These are phyloP conservation scores for Didymella exigua DNA, from an alignment of 2,329 filamentous ascomycete genomes.

Conservation along the genomic window DNA sequence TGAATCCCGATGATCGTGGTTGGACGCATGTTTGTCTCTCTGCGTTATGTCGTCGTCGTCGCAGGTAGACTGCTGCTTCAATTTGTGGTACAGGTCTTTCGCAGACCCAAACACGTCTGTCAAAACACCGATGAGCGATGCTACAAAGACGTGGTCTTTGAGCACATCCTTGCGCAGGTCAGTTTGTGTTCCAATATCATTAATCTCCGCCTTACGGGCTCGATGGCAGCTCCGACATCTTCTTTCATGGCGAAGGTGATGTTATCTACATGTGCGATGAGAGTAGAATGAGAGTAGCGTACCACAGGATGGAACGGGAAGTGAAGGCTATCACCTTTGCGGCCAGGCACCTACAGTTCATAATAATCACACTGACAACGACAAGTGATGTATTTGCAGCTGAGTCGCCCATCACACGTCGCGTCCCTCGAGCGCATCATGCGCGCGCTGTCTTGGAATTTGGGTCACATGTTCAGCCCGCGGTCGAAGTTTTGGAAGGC, in stretches of 20 bases:
- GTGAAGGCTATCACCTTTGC: background rate
- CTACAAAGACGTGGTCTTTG: constrained; percentile 35
- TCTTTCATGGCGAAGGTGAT: background rate
- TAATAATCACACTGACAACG: background rate
- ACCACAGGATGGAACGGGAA: background rate
- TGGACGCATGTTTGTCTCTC: background rate
- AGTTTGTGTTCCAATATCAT: background rate
- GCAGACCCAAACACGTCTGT: constrained; percentile 40
- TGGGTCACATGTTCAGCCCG: background rate
- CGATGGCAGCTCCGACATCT: background rate
- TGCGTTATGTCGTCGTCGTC: constrained; percentile 18
- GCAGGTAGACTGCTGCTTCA: constrained; percentile 32
- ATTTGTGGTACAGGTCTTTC: constrained; percentile 38
- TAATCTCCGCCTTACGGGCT: background rate
- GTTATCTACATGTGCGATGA: background rate
- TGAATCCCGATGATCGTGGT: constrained; percentile 24
- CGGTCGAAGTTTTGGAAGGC: background rate
- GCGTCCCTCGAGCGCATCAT: background rate
- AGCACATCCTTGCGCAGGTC: constrained; percentile 22
- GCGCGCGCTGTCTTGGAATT: constrained; percentile 4
- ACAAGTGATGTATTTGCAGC: background rate
- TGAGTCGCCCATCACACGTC: background rate
- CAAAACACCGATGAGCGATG: constrained; percentile 38
- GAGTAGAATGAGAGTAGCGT: background rate
- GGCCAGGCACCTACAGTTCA: background rate